These are phyloP conservation scores for Plasmodium vinckei DNA, from an alignment of 169 alveolate species.

Conservation along the genomic window DNA sequence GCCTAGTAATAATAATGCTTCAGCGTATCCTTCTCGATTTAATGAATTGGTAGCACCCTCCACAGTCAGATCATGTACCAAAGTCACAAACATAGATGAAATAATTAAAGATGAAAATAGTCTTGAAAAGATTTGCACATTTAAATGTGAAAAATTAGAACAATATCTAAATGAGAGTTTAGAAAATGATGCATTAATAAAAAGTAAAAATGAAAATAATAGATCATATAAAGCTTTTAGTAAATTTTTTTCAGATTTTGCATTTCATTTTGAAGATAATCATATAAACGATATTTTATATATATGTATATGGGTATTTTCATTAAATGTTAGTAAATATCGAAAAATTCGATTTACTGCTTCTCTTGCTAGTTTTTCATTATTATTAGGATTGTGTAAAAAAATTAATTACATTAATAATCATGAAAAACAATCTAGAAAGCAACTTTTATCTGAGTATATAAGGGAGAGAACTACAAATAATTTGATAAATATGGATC, in stretches of 20 bases:
- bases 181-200: conserved; percentile 66
- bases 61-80: conserved; percentile 43
- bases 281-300: conserved; percentile 68
- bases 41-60: conserved; percentile 61
- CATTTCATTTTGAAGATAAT: conserved; percentile 73
- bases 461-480: conserved; percentile 48
- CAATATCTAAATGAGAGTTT: conserved; percentile 45
- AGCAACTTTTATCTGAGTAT: conserved; percentile 63
- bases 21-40: neutral
- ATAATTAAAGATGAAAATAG: conserved; percentile 65
- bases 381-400: conserved; percentile 70
- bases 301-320: conserved; percentile 71
- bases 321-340: conserved; percentile 72
- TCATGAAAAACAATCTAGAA: conserved; percentile 70
- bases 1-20: neutral
- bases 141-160: conserved; percentile 75
- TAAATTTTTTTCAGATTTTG: conserved; percentile 62
- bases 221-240: conserved; percentile 66
- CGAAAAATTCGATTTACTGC: conserved; percentile 69
- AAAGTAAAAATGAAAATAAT: conserved; percentile 68
- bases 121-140: conserved; percentile 72
- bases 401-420: conserved; percentile 67
- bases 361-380: conserved; percentile 65
- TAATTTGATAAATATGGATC: neutral
- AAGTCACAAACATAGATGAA: conserved; percentile 57